A percentile compares a stretch with the other conserved stretches of the same genome.
These are phyloP conservation scores for Chloranthus sessilifolius DNA, from an alignment of 164 flowering plant species.

Conservation along the genomic window DNA sequence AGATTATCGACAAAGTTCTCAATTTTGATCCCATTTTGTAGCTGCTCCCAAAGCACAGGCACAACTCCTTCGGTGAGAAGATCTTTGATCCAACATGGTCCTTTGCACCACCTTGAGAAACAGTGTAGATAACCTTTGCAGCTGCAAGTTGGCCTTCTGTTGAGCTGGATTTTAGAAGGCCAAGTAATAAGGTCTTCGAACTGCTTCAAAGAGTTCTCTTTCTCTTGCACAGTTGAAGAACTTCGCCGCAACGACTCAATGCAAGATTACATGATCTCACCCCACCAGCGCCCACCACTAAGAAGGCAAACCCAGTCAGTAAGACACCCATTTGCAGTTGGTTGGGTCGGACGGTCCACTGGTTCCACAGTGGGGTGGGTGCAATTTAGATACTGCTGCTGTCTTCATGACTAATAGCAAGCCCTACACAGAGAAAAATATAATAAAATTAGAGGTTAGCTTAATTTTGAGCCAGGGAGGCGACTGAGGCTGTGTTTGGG, in stretches of 20 bases:
- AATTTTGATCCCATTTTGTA: constrained; percentile 58
- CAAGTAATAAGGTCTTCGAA: constrained; percentile 85
- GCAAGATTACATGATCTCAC: no score
- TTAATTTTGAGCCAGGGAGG: no score
- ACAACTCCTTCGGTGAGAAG: constrained; percentile 99
- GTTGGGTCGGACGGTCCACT: no score
- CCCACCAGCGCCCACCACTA: no score
- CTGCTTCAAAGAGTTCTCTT: constrained; percentile 71
- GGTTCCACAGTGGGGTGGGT: no score
- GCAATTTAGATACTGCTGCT: no score
- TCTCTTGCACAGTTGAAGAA: constrained; percentile 78
- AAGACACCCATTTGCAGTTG: no score
- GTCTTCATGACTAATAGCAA: no score
- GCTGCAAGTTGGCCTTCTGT: constrained; percentile 85
- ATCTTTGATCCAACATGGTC: constrained; percentile 97
- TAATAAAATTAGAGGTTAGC: no score
- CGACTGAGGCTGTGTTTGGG: no score
- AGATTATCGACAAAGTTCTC: constrained; percentile 71
- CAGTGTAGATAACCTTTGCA: constrained; percentile 85
- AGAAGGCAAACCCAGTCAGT: no score
- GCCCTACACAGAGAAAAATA: no score
- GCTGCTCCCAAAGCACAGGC: constrained; percentile 85
- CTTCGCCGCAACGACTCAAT: constrained; percentile 85
- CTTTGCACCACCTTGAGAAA: constrained; percentile 85
- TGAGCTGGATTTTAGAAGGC: constrained; percentile 81